Percentiles rank a stretch among this genome's conserved stretches.
Conservation (phyloP, 2,329 filamentous ascomycete genomes). For the Mycosphaerella arachidis region DNA sequence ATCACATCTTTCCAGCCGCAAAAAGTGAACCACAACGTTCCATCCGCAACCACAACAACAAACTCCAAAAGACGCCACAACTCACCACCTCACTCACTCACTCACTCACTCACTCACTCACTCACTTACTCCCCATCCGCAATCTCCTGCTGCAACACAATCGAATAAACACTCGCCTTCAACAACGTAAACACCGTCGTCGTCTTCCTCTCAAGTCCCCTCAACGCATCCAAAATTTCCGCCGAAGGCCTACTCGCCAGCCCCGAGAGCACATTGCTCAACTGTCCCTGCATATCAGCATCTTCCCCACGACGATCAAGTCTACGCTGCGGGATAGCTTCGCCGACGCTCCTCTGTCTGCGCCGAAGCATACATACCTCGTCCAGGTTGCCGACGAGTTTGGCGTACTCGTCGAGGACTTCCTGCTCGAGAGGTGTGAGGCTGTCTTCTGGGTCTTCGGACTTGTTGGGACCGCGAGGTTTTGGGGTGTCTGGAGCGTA, state of each 20-base stretch:
- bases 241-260: conserved; percentile 61
- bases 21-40: too few species aligned
- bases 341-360: background rate
- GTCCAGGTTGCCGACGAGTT: conserved; percentile 84
- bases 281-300: conserved; percentile 29
- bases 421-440: conserved; percentile 84
- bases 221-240: conserved; percentile 78
- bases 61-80: too few species aligned
- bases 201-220: conserved; percentile 89
- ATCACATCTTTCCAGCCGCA: too few species aligned
- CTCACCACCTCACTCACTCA: too few species aligned
- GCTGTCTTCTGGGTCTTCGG: conserved; percentile 3
- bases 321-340: background rate
- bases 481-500: conserved; percentile 1
- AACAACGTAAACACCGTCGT: conserved; percentile 90
- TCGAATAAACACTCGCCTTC: conserved; percentile 97
- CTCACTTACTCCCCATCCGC: conserved; percentile 54
- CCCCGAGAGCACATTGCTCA: conserved; percentile 58
- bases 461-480: conserved; percentile 9
- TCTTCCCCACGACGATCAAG: background rate
- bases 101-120: too few species aligned
- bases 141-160: conserved; percentile 96
- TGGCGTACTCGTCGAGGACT: conserved; percentile 88
- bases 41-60: too few species aligned
- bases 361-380: conserved; percentile 52